Conservation (phyloP, 2,329 filamentous ascomycete species). For the Blastomyces parvus region DNA sequence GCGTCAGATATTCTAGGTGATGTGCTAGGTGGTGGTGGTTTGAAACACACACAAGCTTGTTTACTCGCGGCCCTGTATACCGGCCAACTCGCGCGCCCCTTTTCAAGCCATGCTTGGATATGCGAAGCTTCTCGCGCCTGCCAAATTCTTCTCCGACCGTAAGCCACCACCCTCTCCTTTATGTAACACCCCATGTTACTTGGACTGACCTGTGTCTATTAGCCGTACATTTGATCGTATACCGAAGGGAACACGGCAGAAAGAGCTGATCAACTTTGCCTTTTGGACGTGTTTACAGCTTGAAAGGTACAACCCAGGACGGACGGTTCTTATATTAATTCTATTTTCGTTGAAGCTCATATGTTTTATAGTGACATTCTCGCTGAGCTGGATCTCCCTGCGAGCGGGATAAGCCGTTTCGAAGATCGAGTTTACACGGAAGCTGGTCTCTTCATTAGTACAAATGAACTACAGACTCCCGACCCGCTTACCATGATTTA, state of each 20-base stretch:
- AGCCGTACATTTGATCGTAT: constrained; percentile 30
- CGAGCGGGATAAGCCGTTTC: constrained; percentile 50
- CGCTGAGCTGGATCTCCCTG: constrained; percentile 65
- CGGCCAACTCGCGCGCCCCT: constrained; percentile 73
- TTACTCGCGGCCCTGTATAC: constrained; percentile 82
- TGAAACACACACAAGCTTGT: constrained; percentile 75
- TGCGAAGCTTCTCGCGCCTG: constrained; percentile 50
- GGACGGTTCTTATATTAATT: constrained; percentile 9
- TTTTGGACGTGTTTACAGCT: constrained; percentile 93
- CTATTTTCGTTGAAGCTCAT: constrained; percentile 4
- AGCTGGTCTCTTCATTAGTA: constrained; percentile 28
- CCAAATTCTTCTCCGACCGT: constrained; percentile 68
- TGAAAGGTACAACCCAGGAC: constrained; percentile 61
- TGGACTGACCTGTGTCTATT: background rate
- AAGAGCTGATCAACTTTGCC: constrained; percentile 62
- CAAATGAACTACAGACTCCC: constrained; percentile 25
- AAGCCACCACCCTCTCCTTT: constrained; percentile 30
- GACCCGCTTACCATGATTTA: constrained; percentile 37
- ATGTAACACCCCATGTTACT: constrained; percentile 4
- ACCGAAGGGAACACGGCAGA: constrained; percentile 20
- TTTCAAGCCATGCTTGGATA: constrained; percentile 74
- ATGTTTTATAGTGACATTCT: constrained; percentile 62
- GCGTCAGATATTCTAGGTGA: constrained; percentile 80
- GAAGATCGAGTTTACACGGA: constrained; percentile 40
- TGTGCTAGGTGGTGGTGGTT: constrained; percentile 64